Evolutionary conservation across 2,329 filamentous ascomycete species (phyloP), one percentile per base, ranked within the genome.

Genomic region (Hawksworthiomyces lignivorus): DNA sequence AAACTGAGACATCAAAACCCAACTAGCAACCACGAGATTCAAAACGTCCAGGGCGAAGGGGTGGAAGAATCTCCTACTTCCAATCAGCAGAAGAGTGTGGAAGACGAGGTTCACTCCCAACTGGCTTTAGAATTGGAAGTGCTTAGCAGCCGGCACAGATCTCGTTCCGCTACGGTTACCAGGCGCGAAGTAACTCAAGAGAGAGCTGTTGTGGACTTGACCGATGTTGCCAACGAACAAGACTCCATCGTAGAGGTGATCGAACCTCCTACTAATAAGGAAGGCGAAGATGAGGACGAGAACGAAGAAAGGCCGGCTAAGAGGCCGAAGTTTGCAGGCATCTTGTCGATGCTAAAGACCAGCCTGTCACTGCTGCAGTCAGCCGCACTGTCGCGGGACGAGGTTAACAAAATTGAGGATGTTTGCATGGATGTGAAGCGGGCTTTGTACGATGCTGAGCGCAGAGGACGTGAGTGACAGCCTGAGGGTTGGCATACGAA

Each of bases 341-440:
- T 84, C 45, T 65, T 80, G 47, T 60, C 59, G 45, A 65, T 70
- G 28, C 68, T 83, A 32, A 69, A 63, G 47, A 65, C 63, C 17
- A 67, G 83, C 0, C 60, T 92, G 19, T 67, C 69, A 17, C 71
- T 78, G 48, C 67, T 88, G 44, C 73, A 71, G 41, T 64, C 63
- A 21, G 68, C 79, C 18, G 67, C 73, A 14, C 62, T 94, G 31
- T 77, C 77, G 14, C 70, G 76, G 10, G 68, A 75, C 10, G 79
- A 86, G 47, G 75, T 87, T 40, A 72, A 80, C 45, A 72, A 82
- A 56, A 71, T 92, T 50, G 86, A 92, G 55, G 82, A 89, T 56
- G 65, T 87, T 52, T 70, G 92, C 56, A 86, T 89, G 66, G 83
- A 90, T 58, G 77, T 90, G 50, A 82, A 84, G 59, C 72, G 75